These are phyloP conservation scores for Chamaecyparis obtusa DNA, from an alignment of 75 land plant genomes.

Conservation along the genomic window DNA sequence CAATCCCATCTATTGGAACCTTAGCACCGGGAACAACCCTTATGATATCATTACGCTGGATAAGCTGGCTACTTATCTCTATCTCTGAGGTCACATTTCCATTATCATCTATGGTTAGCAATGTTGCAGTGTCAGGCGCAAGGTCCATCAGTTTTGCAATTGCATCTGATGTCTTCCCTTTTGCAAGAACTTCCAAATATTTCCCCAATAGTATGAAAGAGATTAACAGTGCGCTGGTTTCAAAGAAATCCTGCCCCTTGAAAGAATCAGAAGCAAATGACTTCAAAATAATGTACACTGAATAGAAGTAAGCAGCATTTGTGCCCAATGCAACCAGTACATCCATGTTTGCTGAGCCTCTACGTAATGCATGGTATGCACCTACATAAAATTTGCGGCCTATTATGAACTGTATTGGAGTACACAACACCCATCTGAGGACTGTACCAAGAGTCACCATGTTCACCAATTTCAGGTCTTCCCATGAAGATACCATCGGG, in stretches of 20 bases:
- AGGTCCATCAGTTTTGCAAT: conserved; percentile 66
- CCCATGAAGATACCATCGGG: conserved; percentile 69
- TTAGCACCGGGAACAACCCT: conserved; percentile 88
- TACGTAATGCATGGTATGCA: conserved; percentile 47
- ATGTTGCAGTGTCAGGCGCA: conserved; percentile 61
- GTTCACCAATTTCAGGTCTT: conserved; percentile 49
- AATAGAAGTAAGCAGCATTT: conserved; percentile 77
- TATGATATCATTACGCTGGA: conserved; percentile 86
- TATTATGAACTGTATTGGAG: conserved; percentile 89
- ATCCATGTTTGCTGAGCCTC: conserved; percentile 70
- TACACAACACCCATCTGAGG: conserved; percentile 81
- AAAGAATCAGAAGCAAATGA: conserved; percentile 39
- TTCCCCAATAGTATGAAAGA: conserved; percentile 54
- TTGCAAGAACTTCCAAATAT: conserved; percentile 49
- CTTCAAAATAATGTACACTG: conserved; percentile 43
- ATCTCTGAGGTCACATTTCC: conserved; percentile 57
- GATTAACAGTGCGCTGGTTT: conserved; percentile 61
- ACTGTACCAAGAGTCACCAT: conserved; percentile 68
- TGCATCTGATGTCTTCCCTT: conserved; percentile 75
- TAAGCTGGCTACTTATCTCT: conserved; percentile 74
- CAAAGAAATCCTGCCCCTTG: conserved; percentile 66
- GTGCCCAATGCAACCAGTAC: conserved; percentile 66
- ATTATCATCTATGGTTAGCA: conserved; percentile 43
- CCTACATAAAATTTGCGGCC: conserved; percentile 68
- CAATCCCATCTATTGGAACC: conserved; percentile 84